Conservation (phyloP, 2,329 filamentous ascomycete species). For the Xylariaceae sp. region DNA sequence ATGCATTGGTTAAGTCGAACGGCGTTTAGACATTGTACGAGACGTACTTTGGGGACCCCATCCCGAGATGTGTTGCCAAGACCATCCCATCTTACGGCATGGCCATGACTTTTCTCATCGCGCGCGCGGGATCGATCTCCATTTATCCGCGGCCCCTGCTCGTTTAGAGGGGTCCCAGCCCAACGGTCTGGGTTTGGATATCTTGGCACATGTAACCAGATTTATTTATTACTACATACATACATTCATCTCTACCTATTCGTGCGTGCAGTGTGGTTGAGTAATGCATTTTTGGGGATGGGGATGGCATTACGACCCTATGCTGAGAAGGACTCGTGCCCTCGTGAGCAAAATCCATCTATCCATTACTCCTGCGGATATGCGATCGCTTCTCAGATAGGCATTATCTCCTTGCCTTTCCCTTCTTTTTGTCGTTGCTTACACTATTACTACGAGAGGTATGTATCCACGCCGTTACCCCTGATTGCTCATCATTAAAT, state of each 20-base stretch:
- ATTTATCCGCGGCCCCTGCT: slow-evolving; percentile 23
- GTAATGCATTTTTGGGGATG: neutral
- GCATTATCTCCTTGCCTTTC: too few species aligned
- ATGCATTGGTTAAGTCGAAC: slow-evolving; percentile 13
- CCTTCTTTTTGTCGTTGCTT: too few species aligned
- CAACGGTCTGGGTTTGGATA: slow-evolving; percentile 19
- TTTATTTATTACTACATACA: slow-evolving; percentile 4
- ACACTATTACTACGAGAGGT: too few species aligned
- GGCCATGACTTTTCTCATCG: slow-evolving; percentile 8
- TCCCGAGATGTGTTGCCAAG: too few species aligned
- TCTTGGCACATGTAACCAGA: slow-evolving; percentile 16
- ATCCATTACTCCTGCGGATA: too few species aligned
- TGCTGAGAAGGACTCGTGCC: neutral
- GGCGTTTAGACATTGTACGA: neutral
- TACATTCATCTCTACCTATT: neutral
- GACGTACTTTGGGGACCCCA: neutral
- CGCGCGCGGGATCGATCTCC: slow-evolving; percentile 17
- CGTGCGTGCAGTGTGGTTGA: neutral
- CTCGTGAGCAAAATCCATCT: neutral
- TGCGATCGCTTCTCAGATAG: too few species aligned
- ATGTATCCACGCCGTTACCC: neutral
- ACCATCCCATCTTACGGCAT: slow-evolving; percentile 10
- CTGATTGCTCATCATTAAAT: neutral
- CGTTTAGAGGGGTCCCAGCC: slow-evolving; percentile 17
- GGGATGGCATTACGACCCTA: neutral